phyloP scores from a whole-genome alignment of 192 early-diverging fungal species.

The Backusella morwellensis region DNA sequence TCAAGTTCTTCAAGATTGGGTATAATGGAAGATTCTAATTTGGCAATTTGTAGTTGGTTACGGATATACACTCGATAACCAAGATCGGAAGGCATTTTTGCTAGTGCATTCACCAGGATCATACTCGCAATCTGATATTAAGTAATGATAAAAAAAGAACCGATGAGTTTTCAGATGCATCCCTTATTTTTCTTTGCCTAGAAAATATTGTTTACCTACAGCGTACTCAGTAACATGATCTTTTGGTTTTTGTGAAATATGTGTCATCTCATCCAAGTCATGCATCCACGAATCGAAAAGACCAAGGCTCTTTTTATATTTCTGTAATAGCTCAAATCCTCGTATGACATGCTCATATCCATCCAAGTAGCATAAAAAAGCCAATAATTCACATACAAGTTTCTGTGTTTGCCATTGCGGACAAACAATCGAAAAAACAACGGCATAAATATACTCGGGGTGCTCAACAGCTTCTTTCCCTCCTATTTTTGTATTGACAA shows the following conservation, averaged over 20 bases:
- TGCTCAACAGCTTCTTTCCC: slow-evolving; percentile 67
- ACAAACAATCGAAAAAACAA: slow-evolving; percentile 70
- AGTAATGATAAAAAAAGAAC: neutral
- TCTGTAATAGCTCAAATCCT: slow-evolving; percentile 70
- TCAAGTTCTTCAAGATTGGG: slow-evolving; percentile 48
- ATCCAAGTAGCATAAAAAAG: slow-evolving; percentile 71
- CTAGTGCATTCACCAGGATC: slow-evolving; percentile 70
- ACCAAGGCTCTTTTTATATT: slow-evolving; percentile 54
- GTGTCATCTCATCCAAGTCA: slow-evolving; percentile 68
- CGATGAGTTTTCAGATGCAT: neutral
- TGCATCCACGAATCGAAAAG: slow-evolving; percentile 76
- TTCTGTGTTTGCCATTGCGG: slow-evolving; percentile 70
- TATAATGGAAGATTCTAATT: slow-evolving; percentile 59
- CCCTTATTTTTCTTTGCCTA: neutral
- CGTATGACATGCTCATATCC: slow-evolving; percentile 74
- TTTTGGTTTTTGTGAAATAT: slow-evolving; percentile 66
- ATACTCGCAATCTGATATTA: slow-evolving; percentile 60
- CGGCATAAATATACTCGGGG: slow-evolving; percentile 62
- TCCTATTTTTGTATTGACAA: slow-evolving; percentile 71
- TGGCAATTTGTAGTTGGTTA: slow-evolving; percentile 68
- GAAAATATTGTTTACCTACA: slow-evolving; percentile 29
- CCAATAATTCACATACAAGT: slow-evolving; percentile 68
- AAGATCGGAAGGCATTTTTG: slow-evolving; percentile 68
- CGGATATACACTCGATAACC: slow-evolving; percentile 68
- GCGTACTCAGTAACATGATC: slow-evolving; percentile 75